Conservation (phyloP, 2,329 filamentous ascomycete genomes). For the Colletotrichum paranaense region DNA sequence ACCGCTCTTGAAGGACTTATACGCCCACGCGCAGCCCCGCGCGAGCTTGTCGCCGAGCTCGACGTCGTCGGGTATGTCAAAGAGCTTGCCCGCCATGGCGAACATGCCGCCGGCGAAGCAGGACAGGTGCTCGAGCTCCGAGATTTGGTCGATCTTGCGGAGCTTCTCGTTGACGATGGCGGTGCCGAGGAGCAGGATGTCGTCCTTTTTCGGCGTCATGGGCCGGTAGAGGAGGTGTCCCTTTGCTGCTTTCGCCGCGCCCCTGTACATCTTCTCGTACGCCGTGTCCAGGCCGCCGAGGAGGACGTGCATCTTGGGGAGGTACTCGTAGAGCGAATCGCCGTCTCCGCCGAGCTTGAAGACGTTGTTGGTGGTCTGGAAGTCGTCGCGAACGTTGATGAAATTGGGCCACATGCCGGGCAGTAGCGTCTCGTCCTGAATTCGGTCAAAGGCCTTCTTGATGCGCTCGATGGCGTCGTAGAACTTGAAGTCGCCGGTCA, state of each 20-base stretch:
- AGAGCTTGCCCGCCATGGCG: constrained; percentile 59
- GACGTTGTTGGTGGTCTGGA: constrained; percentile 42
- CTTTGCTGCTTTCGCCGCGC: constrained; percentile 65
- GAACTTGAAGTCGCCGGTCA: constrained; percentile 79
- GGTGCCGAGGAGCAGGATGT: constrained; percentile 65
- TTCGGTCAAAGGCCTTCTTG: constrained; percentile 72
- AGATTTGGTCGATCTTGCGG: constrained; percentile 34
- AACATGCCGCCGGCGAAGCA: constrained; percentile 65
- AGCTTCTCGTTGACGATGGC: constrained; percentile 40
- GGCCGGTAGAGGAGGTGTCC: constrained; percentile 72
- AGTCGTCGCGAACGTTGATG: constrained; percentile 67
- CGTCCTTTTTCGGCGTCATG: constrained; percentile 63
- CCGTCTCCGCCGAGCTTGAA: constrained; percentile 53
- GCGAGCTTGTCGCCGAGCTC: constrained; percentile 57
- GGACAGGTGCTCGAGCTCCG: constrained; percentile 58
- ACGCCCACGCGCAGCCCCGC: constrained; percentile 64
- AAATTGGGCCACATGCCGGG: constrained; percentile 80
- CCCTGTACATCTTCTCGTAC: constrained; percentile 68
- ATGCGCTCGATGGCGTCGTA: constrained; percentile 78
- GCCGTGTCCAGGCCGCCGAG: constrained; percentile 65
- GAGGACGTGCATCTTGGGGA: constrained; percentile 62
- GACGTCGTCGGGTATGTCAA: constrained; percentile 53
- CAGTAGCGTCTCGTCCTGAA: constrained; percentile 73
- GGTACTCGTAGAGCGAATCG: constrained; percentile 56
- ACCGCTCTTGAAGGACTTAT: constrained; percentile 57